These are phyloP conservation scores for Scorias spongiosa DNA, from an alignment of 2,329 filamentous ascomycete genomes.

Conservation along the genomic window DNA sequence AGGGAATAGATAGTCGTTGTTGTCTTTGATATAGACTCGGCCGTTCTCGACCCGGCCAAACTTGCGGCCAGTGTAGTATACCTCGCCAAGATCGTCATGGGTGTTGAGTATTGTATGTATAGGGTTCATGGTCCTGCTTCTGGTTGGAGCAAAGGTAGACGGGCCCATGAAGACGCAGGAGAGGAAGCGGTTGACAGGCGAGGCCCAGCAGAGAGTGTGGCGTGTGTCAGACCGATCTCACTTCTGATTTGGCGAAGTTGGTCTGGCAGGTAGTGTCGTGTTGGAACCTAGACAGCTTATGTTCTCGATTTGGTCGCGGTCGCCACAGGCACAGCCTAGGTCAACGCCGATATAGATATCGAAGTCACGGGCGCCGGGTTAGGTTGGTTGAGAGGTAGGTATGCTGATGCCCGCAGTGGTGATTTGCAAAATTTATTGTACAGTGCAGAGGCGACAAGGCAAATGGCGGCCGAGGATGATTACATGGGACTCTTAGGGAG, in stretches of 20 bases:
- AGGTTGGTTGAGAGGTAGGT: too few relatives aligned
- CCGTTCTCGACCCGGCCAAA: constrained; percentile 6
- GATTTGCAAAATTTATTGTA: too few relatives aligned
- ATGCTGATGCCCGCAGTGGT: too few relatives aligned
- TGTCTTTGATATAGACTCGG: constrained; percentile 8
- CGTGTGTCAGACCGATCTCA: neutral
- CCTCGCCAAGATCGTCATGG: neutral
- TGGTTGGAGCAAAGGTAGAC: neutral
- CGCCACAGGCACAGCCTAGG: too few relatives aligned
- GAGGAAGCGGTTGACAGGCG: neutral
- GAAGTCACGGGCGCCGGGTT: too few relatives aligned
- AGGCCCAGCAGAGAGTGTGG: neutral
- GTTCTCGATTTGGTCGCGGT: too few relatives aligned
- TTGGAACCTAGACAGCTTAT: neutral
- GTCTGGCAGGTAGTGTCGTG: neutral
- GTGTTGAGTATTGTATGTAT: neutral
- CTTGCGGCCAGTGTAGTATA: constrained; percentile 1
- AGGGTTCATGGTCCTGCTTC: neutral
- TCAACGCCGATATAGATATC: too few relatives aligned
- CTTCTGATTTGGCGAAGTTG: neutral
- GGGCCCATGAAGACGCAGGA: neutral
- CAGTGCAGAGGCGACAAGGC: too few relatives aligned
- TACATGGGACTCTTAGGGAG: neutral
- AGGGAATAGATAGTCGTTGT: constrained; percentile 11
- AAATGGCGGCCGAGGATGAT: neutral